phyloP scores from a whole-genome alignment of 2,329 filamentous ascomycete species.

The Colletotrichum filicis region DNA sequence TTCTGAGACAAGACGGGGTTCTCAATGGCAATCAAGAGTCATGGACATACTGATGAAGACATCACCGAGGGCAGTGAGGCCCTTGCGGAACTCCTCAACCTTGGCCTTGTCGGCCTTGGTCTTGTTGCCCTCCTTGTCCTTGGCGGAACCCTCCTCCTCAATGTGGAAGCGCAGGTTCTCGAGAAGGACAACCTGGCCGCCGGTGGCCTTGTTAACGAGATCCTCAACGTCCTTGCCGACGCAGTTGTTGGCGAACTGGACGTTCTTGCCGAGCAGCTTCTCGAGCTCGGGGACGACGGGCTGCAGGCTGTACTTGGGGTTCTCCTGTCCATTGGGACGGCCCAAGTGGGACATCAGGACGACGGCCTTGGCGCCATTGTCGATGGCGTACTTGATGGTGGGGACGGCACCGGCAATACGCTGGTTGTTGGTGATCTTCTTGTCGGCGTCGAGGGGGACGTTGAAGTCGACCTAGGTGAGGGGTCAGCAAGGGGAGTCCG shows the following conservation, averaged over 20 bases:
- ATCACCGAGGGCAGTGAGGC: constrained; percentile 92
- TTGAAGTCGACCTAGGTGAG: constrained; percentile 93
- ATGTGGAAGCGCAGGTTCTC: constrained; percentile 99
- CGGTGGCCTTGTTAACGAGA: constrained; percentile 83
- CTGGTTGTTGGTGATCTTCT: constrained; percentile 98
- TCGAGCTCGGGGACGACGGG: constrained; percentile 92
- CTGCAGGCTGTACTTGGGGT: constrained; percentile 94
- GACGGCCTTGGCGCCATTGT: constrained; percentile 90
- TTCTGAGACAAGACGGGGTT: neutral
- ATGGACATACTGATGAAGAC: constrained; percentile 87
- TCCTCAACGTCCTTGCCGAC: constrained; percentile 92
- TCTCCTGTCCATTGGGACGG: constrained; percentile 89
- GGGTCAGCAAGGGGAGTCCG: constrained; percentile 38
- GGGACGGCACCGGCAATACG: constrained; percentile 96
- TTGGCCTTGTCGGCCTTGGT: constrained; percentile 95
- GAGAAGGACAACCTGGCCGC: constrained; percentile 87
- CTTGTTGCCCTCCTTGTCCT: constrained; percentile 96
- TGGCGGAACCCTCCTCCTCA: constrained; percentile 96
- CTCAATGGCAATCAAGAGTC: constrained; percentile 3
- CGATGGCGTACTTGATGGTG: constrained; percentile 93
- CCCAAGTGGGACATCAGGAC: constrained; percentile 99
- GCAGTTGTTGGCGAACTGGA: constrained; percentile 90
- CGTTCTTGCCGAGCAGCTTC: constrained; percentile 86
- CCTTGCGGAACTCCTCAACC: constrained; percentile 94
- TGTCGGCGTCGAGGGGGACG: constrained; percentile 92